phyloP scores from a whole-genome alignment of 306 rosid species.

The Cicer judaicum region DNA sequence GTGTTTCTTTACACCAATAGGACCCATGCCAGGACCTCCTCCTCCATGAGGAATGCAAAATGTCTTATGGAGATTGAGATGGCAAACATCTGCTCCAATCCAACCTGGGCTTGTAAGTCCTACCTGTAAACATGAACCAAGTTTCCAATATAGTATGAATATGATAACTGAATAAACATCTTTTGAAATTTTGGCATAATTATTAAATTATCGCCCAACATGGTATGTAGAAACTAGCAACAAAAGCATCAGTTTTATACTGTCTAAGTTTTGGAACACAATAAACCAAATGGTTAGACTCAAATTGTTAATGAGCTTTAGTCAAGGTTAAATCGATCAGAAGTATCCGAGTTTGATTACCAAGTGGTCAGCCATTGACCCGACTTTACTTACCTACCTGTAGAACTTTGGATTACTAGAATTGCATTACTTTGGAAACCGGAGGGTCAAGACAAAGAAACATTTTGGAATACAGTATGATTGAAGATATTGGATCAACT shows the following conservation, averaged over 20 bases:
- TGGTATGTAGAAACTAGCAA: constrained; percentile 36
- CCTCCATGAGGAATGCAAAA: constrained; percentile 99
- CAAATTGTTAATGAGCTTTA: not conserved
- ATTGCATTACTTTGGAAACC: not conserved
- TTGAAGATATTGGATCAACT: constrained; percentile 21
- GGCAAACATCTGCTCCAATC: constrained; percentile 99
- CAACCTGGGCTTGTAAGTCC: constrained; percentile 98
- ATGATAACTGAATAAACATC: constrained; percentile 26
- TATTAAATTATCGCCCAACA: not conserved
- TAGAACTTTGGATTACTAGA: not conserved
- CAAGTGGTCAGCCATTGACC: not conserved
- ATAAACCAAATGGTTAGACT: not conserved
- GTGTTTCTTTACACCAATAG: constrained; percentile 99
- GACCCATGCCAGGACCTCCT: constrained; percentile 99
- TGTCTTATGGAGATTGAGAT: constrained; percentile 99
- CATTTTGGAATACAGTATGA: not conserved
- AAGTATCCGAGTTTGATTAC: not conserved
- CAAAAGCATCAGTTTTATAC: constrained; percentile 8
- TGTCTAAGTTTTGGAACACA: not conserved
- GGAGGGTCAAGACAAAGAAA: not conserved
- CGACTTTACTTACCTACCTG: not conserved
- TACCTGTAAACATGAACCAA: constrained; percentile 59
- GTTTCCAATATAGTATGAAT: constrained; percentile 13
- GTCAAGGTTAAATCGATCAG: not conserved
- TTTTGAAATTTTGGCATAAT: constrained; percentile 19